phyloP scores from a whole-genome alignment of 148 eudicot genomes.

The Arbutus unedo region DNA sequence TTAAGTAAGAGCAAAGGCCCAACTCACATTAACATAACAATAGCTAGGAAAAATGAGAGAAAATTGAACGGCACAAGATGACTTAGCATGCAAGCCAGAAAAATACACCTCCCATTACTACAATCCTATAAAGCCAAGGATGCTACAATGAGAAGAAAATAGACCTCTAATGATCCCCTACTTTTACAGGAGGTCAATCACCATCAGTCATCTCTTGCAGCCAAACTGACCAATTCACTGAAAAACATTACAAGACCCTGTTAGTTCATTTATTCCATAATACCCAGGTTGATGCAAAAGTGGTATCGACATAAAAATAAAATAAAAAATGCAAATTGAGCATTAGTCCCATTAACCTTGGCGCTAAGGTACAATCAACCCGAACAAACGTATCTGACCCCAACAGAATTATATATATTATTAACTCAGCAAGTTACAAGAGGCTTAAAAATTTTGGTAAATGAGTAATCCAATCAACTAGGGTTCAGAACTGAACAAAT shows the following conservation, averaged over 20 bases:
- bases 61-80: not conserved
- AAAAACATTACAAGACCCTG: not conserved
- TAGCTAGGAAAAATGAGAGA: not conserved
- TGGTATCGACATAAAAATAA: not conserved
- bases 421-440: not conserved
- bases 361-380: not conserved
- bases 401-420: not conserved
- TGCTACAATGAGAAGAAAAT: not conserved
- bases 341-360: not conserved
- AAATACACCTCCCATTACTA: not conserved
- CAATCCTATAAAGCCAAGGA: not conserved
- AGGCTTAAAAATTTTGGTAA: not conserved
- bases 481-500: not conserved
- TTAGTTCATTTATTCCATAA: not conserved
- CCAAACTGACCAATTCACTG: conserved; percentile 13
- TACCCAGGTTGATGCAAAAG: not conserved
- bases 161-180: not conserved
- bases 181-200: not conserved
- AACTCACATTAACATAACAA: not conserved
- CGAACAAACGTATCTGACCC: not conserved
- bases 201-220: conserved; percentile 6
- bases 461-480: not conserved
- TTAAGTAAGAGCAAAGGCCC: not conserved
- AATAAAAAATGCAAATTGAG: not conserved
- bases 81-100: not conserved